These are phyloP conservation scores for Leccinum pellstonianum DNA, from an alignment of 768 basidiomycete species.

Conservation along the genomic window DNA sequence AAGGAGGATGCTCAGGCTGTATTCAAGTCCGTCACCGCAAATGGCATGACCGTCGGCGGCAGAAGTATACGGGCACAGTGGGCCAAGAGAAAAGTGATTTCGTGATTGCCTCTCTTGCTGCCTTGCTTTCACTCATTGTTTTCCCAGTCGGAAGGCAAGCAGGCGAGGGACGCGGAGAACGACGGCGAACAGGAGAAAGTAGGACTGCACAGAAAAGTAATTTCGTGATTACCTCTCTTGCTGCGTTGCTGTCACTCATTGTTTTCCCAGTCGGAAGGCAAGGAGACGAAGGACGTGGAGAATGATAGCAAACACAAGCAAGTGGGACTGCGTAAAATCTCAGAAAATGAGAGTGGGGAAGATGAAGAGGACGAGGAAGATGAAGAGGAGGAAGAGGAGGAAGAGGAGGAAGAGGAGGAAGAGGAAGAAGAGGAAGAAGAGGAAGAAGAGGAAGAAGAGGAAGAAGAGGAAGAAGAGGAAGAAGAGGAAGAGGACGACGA, in stretches of 20 bases:
- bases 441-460: background rate
- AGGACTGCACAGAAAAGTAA: constrained; percentile 56
- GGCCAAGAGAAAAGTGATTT: constrained; percentile 72
- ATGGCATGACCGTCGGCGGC: constrained; percentile 64
- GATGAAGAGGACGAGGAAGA: constrained; percentile 29
- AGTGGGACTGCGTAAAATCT: constrained; percentile 43
- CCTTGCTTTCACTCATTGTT: background rate
- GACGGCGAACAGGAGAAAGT: constrained; percentile 24
- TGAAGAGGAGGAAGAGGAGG: constrained; percentile 18
- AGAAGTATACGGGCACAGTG: constrained; percentile 73
- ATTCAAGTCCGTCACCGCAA: constrained; percentile 59
- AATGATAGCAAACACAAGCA: constrained; percentile 41
- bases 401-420: constrained; percentile 1
- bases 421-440: constrained; percentile 27
- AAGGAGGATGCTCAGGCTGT: constrained; percentile 84
- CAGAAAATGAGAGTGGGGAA: constrained; percentile 30
- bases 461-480: constrained; percentile 26
- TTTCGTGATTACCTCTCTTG: constrained; percentile 1
- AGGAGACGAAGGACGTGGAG: constrained; percentile 24
- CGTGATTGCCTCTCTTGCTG: background rate
- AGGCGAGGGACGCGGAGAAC: constrained; percentile 20
- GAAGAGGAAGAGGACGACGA: constrained; percentile 8
- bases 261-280: constrained; percentile 41
- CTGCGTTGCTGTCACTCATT: background rate
- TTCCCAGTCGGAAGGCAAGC: constrained; percentile 43